Conservation (phyloP, 2,329 filamentous ascomycete genomes). For the Reticulascus tulasneorum region DNA sequence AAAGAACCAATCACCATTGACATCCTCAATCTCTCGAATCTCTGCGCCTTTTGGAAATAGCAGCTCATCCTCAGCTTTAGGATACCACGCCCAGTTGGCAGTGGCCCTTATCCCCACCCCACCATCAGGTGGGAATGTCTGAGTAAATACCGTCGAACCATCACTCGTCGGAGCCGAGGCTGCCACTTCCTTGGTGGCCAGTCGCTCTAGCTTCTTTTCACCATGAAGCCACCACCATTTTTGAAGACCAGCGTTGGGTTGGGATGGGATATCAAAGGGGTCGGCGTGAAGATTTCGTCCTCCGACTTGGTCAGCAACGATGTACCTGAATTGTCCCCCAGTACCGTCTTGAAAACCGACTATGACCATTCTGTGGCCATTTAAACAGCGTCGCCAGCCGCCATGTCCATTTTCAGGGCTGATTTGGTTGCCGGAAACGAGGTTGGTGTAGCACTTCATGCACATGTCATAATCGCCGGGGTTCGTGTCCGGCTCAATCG, state of each 20-base stretch:
- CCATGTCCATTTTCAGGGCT: constrained; percentile 69
- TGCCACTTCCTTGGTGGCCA: constrained; percentile 50
- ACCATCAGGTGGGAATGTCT: constrained; percentile 67
- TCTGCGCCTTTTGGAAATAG: constrained; percentile 80
- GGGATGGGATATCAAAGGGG: constrained; percentile 34
- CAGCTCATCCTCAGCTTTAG: constrained; percentile 67
- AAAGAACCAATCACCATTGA: constrained; percentile 88
- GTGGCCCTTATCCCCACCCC: constrained; percentile 61
- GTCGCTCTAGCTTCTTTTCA: constrained; percentile 35
- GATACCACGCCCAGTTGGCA: constrained; percentile 77
- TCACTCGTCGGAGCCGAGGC: constrained; percentile 33
- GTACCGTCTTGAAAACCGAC: constrained; percentile 69
- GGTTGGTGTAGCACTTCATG: constrained; percentile 67
- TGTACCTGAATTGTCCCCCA: constrained; percentile 62
- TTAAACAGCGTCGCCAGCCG: constrained; percentile 80
- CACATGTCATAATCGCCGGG: constrained; percentile 87
- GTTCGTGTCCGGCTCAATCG: constrained; percentile 38
- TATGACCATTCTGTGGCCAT: constrained; percentile 80
- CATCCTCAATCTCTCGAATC: constrained; percentile 76
- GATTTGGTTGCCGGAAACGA: constrained; percentile 62
- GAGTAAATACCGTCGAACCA: constrained; percentile 20
- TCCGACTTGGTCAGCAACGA: constrained; percentile 72
- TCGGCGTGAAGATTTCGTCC: constrained; percentile 66
- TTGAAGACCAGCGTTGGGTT: constrained; percentile 34
- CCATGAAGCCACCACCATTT: constrained; percentile 50